Evolutionary conservation across 176 grass and related monocot genomes (phyloP).

Genomic region (Dactylis glomerata): DNA sequence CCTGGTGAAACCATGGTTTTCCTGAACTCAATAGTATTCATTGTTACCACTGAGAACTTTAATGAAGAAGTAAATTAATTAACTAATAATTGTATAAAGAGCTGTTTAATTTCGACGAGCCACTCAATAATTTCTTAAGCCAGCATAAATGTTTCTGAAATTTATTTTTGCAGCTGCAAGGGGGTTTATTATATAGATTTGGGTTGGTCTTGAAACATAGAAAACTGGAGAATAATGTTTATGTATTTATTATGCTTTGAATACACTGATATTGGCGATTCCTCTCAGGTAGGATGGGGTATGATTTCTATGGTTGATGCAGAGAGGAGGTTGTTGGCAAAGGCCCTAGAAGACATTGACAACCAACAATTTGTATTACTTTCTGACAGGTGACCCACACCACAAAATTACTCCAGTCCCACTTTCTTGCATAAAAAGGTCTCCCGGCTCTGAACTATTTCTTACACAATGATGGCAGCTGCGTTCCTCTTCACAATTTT

Average conservation of each 20-base stretch:
- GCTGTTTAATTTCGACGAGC: background rate
- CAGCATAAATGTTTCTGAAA: background rate
- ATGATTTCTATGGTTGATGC: constrained; percentile 98
- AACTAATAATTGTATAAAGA: background rate
- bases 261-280: background rate
- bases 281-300: constrained; percentile 77
- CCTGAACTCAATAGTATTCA: background rate
- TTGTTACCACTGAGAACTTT: background rate
- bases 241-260: background rate
- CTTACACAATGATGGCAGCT: constrained; percentile 63
- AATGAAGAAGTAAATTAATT: background rate
- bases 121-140: background rate
- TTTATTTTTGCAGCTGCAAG: background rate
- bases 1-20: background rate
- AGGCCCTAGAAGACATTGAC: constrained; percentile 79
- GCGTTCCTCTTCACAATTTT: constrained; percentile 89
- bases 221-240: background rate
- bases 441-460: background rate
- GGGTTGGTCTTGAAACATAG: background rate
- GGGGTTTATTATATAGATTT: background rate
- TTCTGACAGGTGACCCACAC: constrained; percentile 69
- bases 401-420: background rate
- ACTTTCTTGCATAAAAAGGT: constrained; percentile 9
- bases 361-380: constrained; percentile 97
- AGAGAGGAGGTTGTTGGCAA: constrained; percentile 83